Conservation (phyloP, 2,329 filamentous ascomycete species). For the Pseudocercospora fuligena region DNA sequence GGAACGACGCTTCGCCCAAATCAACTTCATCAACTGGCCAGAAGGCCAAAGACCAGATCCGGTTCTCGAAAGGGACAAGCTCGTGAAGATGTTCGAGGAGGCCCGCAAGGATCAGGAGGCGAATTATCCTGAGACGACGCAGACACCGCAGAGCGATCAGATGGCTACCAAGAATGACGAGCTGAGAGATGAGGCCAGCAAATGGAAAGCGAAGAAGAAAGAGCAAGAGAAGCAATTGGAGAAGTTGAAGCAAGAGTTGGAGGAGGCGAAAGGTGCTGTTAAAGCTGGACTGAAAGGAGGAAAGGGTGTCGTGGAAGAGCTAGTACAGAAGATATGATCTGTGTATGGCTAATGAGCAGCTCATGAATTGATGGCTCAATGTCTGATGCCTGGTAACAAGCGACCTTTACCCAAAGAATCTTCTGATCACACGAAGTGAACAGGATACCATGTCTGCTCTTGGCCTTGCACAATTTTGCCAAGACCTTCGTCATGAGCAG, state of each 20-base stretch:
- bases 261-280: background rate
- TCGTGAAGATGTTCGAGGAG: constrained; percentile 21
- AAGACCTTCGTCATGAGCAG: too few species aligned
- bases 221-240: constrained; percentile 13
- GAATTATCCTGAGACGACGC: constrained; percentile 22
- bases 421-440: too few species aligned
- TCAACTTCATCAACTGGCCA: constrained; percentile 15
- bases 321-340: background rate
- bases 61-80: constrained; percentile 13
- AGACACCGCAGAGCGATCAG: constrained; percentile 9
- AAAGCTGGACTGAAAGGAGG: background rate
- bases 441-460: too few species aligned
- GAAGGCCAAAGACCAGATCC: constrained; percentile 16
- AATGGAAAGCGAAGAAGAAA: constrained; percentile 20
- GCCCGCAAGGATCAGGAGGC: constrained; percentile 18
- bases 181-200: constrained; percentile 16
- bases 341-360: too few species aligned
- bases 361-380: too few species aligned
- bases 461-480: too few species aligned
- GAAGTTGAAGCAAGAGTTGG: constrained; percentile 8
- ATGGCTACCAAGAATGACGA: constrained; percentile 12
- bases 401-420: too few species aligned
- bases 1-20: constrained; percentile 20
- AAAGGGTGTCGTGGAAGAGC: background rate
- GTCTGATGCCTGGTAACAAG: too few species aligned